Evolutionary conservation across 768 basidiomycete species (phyloP).

Genomic region (Termitomyces sp.): DNA sequence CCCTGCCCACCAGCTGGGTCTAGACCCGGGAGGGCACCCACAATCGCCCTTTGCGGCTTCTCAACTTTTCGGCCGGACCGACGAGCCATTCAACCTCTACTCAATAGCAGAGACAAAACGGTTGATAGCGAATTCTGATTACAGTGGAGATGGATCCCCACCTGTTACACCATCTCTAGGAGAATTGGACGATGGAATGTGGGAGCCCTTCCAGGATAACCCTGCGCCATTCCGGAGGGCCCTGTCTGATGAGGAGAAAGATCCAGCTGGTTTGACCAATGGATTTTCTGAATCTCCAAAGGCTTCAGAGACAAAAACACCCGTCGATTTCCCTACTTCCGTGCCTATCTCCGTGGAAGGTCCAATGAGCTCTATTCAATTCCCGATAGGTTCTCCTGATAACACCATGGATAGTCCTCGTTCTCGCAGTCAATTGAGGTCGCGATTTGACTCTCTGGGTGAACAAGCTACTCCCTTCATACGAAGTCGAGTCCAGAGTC

Average conservation of each 20-base stretch:
- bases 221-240: constrained; percentile 75
- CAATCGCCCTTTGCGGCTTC: constrained; percentile 89
- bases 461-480: constrained; percentile 77
- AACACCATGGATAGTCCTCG: constrained; percentile 56
- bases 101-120: constrained; percentile 77
- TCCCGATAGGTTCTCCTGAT: constrained; percentile 80
- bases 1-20: constrained; percentile 73
- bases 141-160: constrained; percentile 46
- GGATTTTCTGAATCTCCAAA: constrained; percentile 44
- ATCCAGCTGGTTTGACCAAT: constrained; percentile 37
- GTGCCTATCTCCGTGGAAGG: constrained; percentile 50
- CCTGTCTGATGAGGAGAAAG: constrained; percentile 76
- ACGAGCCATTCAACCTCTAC: constrained; percentile 78
- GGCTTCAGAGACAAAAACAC: constrained; percentile 43
- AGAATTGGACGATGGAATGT: constrained; percentile 39
- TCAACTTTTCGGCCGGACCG: constrained; percentile 73
- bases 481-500: constrained; percentile 80
- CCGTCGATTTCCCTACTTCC: constrained; percentile 55
- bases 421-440: constrained; percentile 44
- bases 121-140: constrained; percentile 50
- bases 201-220: constrained; percentile 50
- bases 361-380: constrained; percentile 71
- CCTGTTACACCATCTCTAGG: constrained; percentile 44
- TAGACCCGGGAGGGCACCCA: constrained; percentile 47
- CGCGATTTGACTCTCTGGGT: constrained; percentile 67